Base-by-base conservation (phyloP, 805 yeast species). In the Metschnikowia colocasiae region DNA sequence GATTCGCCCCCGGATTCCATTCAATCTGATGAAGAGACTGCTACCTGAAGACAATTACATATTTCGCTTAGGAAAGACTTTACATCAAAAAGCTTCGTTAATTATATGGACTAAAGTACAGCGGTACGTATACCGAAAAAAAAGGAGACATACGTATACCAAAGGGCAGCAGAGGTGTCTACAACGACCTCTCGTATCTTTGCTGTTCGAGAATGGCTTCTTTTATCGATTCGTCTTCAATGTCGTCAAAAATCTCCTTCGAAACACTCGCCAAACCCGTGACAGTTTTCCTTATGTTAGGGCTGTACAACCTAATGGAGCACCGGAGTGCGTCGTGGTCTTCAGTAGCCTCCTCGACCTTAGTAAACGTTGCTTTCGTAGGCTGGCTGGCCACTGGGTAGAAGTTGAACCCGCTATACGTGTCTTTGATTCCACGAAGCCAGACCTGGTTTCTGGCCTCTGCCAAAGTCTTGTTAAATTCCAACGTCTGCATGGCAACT, bases 371-470 rank as follows among this genome's bases (percentile, higher is more conserved):
- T 5, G 73, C 68, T 38, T 59, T 58, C 5, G 78, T 70, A 1
- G 98, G 88, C 67, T 94, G 99, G 6, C 95, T 84, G 4, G 73
- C 69, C 18, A 58, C 61, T 3, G 98, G 97, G 29, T 80, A 80
- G 62, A 89, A 88, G 31, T 76, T 72, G 27, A 85, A 74, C n/a
- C 95, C 95, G 0, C 96, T 86, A 63, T 90, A 92, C 1, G 85
- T 79, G 61, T 92, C 98, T 59, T 82, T 81, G 18, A 79, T 62
- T 1, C 91, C 91, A 42, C 81, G 71, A 18, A 76, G 62, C 32
- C 77, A 68, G 20, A 78, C 76, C 18, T 68, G 71, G 52, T 91
- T 72, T 49, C 85, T 81, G 45, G 77, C 79, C 31, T 71, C 73
- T n/a, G 76, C 65, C 40, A 90, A 67, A 48, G 75, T 75, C 29